Evolutionary conservation across 2,329 filamentous ascomycete genomes (phyloP), one percentile per base, ranked within the genome.

Genomic region (Monosporascus cannonballus): DNA sequence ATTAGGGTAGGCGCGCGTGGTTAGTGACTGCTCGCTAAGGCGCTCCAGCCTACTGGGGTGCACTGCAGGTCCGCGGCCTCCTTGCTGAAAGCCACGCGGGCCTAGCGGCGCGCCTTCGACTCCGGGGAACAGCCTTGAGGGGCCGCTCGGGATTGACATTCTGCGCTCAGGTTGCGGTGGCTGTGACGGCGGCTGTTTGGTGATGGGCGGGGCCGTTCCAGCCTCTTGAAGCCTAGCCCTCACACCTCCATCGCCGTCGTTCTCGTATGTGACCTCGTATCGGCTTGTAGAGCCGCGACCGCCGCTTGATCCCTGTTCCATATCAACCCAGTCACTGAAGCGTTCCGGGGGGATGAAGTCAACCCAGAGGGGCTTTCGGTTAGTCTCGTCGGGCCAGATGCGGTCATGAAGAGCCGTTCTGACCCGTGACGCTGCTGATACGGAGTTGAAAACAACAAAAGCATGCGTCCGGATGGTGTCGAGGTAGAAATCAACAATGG

Each of bases 391-490:
- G 1, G 93, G 93, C 90, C 92, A 97, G 37, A 91, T 80, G 22
- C 80, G 80, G 53, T 84, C 82, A 69, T 99, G 93, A 2, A 97
- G 75, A 2, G 81, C 80, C 9, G 83, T 79, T 48, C 93, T 87
- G 8, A 89, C 91, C 22, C 90, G 81, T 0, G 86, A 84, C 4
- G 94, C 94, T 3, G 87, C 85, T 3, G 84, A 75, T 9, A 84
- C 74, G 46, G 77, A 86, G 45, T 76, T 74, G 67, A 97, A 93
- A 24, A 82, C 74, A 38, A 86, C 87, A 64, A 96, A 89, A 8
- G 90, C 90, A 68, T 99, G 94, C 0, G 92, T 95, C 58, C 89
- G 86, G 63, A 97, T 89, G 34, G 79, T 77, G 67, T 97, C 93
- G 39, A 97, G 78, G 66, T 89, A 90, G 64, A 95, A 90, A 25